Conservation (phyloP, 1,284 basidiomycete species). For the Leccinum fuscescens region DNA sequence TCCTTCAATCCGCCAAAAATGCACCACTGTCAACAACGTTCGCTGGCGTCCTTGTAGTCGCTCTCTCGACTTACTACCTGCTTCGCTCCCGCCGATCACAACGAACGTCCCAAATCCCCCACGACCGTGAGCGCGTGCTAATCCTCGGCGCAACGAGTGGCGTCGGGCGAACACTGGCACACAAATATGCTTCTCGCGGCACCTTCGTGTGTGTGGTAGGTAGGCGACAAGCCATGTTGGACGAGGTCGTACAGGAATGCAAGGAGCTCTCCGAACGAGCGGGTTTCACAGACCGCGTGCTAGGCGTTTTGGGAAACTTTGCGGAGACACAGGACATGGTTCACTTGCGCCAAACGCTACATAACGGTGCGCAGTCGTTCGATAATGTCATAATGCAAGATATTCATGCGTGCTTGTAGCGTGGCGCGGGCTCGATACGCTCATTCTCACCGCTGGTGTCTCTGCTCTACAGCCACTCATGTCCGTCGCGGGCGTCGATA, state of each 20-base stretch:
- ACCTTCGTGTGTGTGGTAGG: conserved; percentile 79
- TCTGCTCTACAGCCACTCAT: conserved; percentile 80
- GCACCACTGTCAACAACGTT: conserved; percentile 9
- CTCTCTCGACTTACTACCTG: conserved; percentile 22
- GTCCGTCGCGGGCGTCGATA: conserved; percentile 64
- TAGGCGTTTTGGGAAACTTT: conserved; percentile 63
- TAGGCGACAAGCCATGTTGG: conserved; percentile 57
- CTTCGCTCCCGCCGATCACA: conserved; percentile 7
- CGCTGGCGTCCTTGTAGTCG: conserved; percentile 11
- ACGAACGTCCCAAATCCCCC: conserved; percentile 16
- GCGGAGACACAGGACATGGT: conserved; percentile 68
- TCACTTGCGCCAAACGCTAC: conserved; percentile 52
- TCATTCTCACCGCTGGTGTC: conserved; percentile 84
- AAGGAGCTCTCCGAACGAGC: conserved; percentile 20
- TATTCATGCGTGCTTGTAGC: conserved; percentile 41
- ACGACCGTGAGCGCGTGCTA: conserved; percentile 63
- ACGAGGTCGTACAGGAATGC: conserved; percentile 65
- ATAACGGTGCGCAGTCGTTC: conserved; percentile 43
- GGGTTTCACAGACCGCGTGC: conserved; percentile 31
- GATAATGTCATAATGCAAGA: neutral
- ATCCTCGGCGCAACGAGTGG: conserved; percentile 83
- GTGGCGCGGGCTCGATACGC: conserved; percentile 82
- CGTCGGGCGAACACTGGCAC: conserved; percentile 75
- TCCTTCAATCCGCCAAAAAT: conserved; percentile 4
- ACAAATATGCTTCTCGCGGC: conserved; percentile 71